Percentiles rank a stretch among this genome's conserved stretches.
Evolutionary conservation across 495 filamentous ascomycete species (phyloP).

Genomic region (Acidiella bohemica): DNA sequence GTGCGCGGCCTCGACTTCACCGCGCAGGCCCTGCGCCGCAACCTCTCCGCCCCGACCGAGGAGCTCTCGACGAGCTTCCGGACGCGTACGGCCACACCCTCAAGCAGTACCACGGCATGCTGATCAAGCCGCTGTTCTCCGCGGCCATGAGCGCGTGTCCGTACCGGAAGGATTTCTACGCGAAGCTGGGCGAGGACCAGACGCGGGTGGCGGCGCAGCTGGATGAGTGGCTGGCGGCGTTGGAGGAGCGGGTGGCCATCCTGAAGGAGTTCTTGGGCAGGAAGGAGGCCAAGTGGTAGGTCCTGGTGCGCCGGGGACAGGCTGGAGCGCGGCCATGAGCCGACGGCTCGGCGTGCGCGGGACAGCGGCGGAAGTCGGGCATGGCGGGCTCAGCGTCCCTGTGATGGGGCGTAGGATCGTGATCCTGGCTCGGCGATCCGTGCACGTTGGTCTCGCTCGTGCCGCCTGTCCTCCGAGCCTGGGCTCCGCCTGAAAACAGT

Average conservation of each 20-base stretch:
- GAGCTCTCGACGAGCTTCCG: slow-evolving; percentile 83
- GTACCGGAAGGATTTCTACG: slow-evolving; percentile 81
- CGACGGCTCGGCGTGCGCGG: too few species aligned
- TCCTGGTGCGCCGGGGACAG: too few species aligned
- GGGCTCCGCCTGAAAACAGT: too few species aligned
- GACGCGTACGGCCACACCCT: slow-evolving; percentile 70
- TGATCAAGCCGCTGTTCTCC: slow-evolving; percentile 79
- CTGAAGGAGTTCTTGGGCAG: slow-evolving; percentile 26
- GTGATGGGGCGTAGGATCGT: too few species aligned
- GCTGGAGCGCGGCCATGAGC: too few species aligned
- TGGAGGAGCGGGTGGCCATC: slow-evolving; percentile 45
- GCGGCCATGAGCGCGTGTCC: slow-evolving; percentile 86
- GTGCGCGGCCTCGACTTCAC: slow-evolving; percentile 88
- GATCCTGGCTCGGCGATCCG: too few species aligned
- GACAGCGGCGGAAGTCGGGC: too few species aligned
- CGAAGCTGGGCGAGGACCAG: slow-evolving; percentile 60
- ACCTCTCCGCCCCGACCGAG: slow-evolving; percentile 47
- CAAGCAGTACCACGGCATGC: slow-evolving; percentile 75
- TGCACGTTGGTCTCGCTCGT: too few species aligned
- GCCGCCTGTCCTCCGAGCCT: too few species aligned
- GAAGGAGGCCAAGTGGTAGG: slow-evolving; percentile 17
- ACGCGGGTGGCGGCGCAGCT: slow-evolving; percentile 47
- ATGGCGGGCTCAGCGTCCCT: too few species aligned
- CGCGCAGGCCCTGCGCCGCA: slow-evolving; percentile 63
- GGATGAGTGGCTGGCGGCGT: slow-evolving; percentile 52